phyloP scores from a whole-genome alignment of 371 early-diverging fungal genomes.

The Mortierella sp. region DNA sequence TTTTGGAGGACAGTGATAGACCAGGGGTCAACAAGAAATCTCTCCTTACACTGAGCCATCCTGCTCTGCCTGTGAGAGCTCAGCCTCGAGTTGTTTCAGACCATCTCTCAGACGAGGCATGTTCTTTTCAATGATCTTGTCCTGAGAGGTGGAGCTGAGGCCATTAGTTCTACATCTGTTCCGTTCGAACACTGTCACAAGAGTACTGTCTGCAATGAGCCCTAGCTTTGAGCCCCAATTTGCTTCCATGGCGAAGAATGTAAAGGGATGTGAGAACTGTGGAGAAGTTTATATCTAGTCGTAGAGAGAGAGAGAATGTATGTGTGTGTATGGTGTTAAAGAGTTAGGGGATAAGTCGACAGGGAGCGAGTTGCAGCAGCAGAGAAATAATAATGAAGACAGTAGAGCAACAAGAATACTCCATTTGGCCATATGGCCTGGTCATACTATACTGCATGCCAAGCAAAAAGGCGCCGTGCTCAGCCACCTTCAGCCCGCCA shows the following conservation, averaged over 20 bases:
- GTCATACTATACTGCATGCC: no score
- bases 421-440: neutral
- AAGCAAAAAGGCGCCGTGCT: neutral
- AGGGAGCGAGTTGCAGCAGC: neutral
- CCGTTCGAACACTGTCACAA: slow-evolving; percentile 71
- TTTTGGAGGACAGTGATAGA: no score
- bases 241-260: slow-evolving; percentile 61
- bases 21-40: neutral
- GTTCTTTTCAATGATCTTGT: slow-evolving; percentile 68
- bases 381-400: neutral
- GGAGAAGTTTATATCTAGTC: neutral
- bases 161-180: slow-evolving; percentile 70
- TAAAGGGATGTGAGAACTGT: neutral
- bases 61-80: slow-evolving; percentile 74
- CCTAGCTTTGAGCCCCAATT: slow-evolving; percentile 67
- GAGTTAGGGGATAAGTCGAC: no score
- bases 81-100: slow-evolving; percentile 67
- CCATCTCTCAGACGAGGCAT: slow-evolving; percentile 68
- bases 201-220: slow-evolving; percentile 72
- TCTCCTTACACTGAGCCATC: slow-evolving; percentile 63
- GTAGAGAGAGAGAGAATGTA: neutral
- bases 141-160: slow-evolving; percentile 70
- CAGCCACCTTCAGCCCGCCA: neutral
- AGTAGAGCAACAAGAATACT: neutral
- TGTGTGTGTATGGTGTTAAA: neutral